Evolutionary conservation across 495 filamentous ascomycete species (phyloP), one percentile per base, ranked within the genome.

Genomic region (Geopyxis carbonaria): DNA sequence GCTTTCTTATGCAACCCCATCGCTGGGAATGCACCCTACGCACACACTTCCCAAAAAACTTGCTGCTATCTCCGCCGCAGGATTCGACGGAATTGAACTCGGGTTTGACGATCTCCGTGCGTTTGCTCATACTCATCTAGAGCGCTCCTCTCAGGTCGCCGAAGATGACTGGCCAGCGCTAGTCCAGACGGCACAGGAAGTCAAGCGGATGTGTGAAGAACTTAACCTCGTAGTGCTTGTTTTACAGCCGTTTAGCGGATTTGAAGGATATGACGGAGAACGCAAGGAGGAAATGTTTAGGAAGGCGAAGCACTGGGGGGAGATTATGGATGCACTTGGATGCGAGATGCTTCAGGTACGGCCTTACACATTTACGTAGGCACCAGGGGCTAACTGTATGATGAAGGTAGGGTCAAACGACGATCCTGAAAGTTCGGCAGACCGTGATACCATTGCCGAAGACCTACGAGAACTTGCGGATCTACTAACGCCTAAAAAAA

Each of bases 241-340:
- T 61, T 56, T 91, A 7, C 81, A 87, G 49, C 79, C 81, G 0
- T 85, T 86, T 48, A 58, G 73, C 5, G 78, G 84, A 41, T 84
- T 85, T 47, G 81, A 91, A 47, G 81, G 80, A 4, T 89, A 80
- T 77, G 57, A 62, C 1, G 61, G 62, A 15, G 73, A 61, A 0
- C 69, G 76, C 53, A 56, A 76, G 14, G 60, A 71, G 19, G 72
- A 79, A 33, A 80, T 76, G 0, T 81, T 82, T 44, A 51, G 55
- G 4, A 63, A 74, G 27, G 80, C 76, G 0, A 56, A 59, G 5
- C 75, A 73, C 0, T 87, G 78, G 80, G 75, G 80, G 40, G 52
- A 62, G 30, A 70, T 87, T 27, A 84, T 87, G 78, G 60, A 76
- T 30, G 70, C 69, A 10, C 61, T 67, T 0, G 80, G 75, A 2